Conservation (phyloP, 176 grass and related monocot genomes). For the Melocanna baccifera region DNA sequence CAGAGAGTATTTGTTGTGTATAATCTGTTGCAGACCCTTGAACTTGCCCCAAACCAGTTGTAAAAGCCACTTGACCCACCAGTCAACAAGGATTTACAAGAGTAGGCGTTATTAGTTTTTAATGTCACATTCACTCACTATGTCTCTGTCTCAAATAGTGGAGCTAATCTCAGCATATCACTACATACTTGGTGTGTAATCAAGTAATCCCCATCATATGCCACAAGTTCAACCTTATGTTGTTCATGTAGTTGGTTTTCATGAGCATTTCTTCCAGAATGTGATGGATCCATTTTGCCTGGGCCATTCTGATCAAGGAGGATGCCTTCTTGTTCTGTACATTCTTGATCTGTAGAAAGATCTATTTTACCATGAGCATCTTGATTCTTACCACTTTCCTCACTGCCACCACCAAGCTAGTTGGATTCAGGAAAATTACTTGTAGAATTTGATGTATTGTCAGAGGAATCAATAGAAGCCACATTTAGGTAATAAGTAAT, state of each 20-base stretch:
- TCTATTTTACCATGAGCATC: constrained; percentile 24
- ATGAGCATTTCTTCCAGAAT: constrained; percentile 16
- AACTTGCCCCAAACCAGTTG: constrained; percentile 37
- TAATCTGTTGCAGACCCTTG: constrained; percentile 36
- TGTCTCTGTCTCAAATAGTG: constrained; percentile 41
- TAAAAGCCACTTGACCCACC: constrained; percentile 16
- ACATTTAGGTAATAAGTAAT: constrained; percentile 42
- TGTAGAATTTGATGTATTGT: constrained; percentile 16
- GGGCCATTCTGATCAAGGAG: constrained; percentile 44
- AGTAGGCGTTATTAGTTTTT: constrained; percentile 22
- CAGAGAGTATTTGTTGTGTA: constrained; percentile 38
- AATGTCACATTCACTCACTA: constrained; percentile 23
- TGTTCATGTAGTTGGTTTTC: constrained; percentile 44
- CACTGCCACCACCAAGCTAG: constrained; percentile 25
- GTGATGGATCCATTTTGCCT: constrained; percentile 31
- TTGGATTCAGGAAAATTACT: constrained; percentile 30
- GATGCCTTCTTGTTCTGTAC: constrained; percentile 17
- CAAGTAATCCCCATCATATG: constrained; percentile 62
- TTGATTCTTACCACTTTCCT: constrained; percentile 41
- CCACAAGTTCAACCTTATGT: constrained; percentile 39
- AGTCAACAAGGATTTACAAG: constrained; percentile 36
- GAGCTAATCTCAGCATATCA: constrained; percentile 57
- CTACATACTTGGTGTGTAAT: constrained; percentile 48
- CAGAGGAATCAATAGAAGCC: constrained; percentile 30
- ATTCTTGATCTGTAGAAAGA: constrained; percentile 28